Evolutionary conservation across 2,329 filamentous ascomycete species (phyloP).

Genomic region (Phyllosticta citribraziliensis): DNA sequence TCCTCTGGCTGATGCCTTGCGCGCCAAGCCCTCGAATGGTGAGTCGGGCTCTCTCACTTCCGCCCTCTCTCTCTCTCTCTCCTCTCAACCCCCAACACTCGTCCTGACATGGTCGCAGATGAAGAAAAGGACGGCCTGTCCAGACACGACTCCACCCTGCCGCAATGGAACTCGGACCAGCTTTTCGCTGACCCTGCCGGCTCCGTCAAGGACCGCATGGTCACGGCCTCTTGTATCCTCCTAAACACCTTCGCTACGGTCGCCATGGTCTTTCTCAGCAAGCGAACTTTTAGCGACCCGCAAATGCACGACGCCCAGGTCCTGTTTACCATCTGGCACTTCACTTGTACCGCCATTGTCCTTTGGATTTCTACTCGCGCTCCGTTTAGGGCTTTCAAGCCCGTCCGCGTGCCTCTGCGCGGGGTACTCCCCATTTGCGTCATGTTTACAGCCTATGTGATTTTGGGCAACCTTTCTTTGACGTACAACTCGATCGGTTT

Average conservation of each 20-base stretch:
- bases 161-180: constrained; percentile 7
- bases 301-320: constrained; percentile 37
- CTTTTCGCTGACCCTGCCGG: background rate
- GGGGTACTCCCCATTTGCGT: constrained; percentile 37
- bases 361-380: constrained; percentile 33
- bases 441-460: constrained; percentile 38
- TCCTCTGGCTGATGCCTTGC: background rate
- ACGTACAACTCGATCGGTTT: constrained; percentile 39
- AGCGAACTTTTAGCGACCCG: constrained; percentile 35
- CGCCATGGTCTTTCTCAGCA: constrained; percentile 36
- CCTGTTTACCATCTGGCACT: constrained; percentile 40
- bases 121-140: constrained; percentile 1
- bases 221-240: constrained; percentile 31
- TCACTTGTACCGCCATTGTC: constrained; percentile 34
- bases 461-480: constrained; percentile 37
- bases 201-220: constrained; percentile 21
- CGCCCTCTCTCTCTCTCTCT: background rate
- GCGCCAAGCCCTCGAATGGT: background rate
- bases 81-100: background rate
- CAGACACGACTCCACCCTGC: background rate
- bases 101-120: constrained; percentile 2
- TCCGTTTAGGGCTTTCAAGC: constrained; percentile 37
- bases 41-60: background rate
- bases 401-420: constrained; percentile 33
- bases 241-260: constrained; percentile 36